Base-by-base conservation (phyloP, 1,139 yeast genomes). In the Debaryomyces sp. region DNA sequence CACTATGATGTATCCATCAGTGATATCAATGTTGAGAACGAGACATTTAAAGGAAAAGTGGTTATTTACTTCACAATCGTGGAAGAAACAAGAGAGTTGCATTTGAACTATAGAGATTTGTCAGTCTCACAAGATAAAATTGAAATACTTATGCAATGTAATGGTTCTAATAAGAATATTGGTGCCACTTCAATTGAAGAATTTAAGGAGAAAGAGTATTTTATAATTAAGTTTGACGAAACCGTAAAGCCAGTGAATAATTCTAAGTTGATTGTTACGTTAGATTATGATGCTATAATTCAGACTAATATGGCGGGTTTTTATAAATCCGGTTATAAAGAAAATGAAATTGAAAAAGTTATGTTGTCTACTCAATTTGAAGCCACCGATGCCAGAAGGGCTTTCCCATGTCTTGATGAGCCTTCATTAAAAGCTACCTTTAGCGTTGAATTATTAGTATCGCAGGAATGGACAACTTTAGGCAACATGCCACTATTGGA, bases 361-460 rank as follows among this genome's bases (percentile, higher is more conserved):
- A 79, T 87, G 75, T 85, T 89, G 42, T 83, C 92, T 34, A 88
- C 96, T 40, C 96, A 88, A 69, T 86, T 88, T 78, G 96, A 88
- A 68, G 88, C 96, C 30, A 86, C 92, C 24, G 92, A 87, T 64
- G 90, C 92, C 46, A 84, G 96, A 66, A 78, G 90, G 60, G 92
- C 95, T 1, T 85, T 88, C 71, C 96, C 96, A 15, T 87, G 89
- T 62, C 81, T 86, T 55, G 95, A 87, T 64, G 95, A 88, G 64
- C 96, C 96, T 24, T 79, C 82, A 48, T 74, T 85, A 52, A 88
- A 88, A 68, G 89, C 95, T 7, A 80, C 89, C 21, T 88, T 84
- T 60, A 82, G 80, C 49, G 80, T 89, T 50, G 75, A 84, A 24
- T 71, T 89, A 54, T 73, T 82, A 24, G 78, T 86, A 37, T 79